Evolutionary conservation across 139 green algal species (phyloP).

Genomic region (Closterium sp.): DNA sequence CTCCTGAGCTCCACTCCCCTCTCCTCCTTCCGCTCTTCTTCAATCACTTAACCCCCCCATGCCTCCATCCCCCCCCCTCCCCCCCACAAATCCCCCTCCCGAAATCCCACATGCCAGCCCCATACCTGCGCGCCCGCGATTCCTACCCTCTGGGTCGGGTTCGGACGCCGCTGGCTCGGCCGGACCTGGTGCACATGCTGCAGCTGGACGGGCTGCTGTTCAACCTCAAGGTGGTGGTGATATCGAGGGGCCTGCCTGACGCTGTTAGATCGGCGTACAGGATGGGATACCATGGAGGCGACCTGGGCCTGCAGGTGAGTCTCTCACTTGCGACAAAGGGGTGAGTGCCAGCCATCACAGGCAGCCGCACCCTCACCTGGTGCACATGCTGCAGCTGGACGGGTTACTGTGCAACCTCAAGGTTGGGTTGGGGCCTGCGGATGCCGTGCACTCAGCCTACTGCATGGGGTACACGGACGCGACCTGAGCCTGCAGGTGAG

Average conservation of each 20-base stretch:
- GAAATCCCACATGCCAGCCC: neutral
- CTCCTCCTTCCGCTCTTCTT: neutral
- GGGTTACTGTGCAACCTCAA: constrained; percentile 30
- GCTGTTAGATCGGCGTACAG: constrained; percentile 14
- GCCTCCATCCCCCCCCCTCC: neutral
- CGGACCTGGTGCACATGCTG: constrained; percentile 31
- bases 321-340: too few species aligned
- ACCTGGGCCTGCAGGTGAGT: constrained; percentile 32
- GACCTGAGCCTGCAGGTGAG: constrained; percentile 1
- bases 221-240: constrained; percentile 33
- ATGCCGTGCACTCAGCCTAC: constrained; percentile 16
- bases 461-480: constrained; percentile 15
- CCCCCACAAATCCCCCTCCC: neutral
- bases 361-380: too few species aligned
- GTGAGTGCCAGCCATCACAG: too few species aligned
- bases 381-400: constrained; percentile 32
- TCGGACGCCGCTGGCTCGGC: constrained; percentile 27
- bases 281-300: constrained; percentile 20
- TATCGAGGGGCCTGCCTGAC: constrained; percentile 4
- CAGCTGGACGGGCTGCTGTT: constrained; percentile 33
- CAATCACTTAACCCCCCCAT: neutral
- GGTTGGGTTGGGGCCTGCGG: constrained; percentile 12
- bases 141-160: constrained; percentile 34
- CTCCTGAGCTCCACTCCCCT: neutral
- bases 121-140: constrained; percentile 24